Evolutionary conservation across 306 rosid species (phyloP).

Genomic region (Prosopis cineraria): DNA sequence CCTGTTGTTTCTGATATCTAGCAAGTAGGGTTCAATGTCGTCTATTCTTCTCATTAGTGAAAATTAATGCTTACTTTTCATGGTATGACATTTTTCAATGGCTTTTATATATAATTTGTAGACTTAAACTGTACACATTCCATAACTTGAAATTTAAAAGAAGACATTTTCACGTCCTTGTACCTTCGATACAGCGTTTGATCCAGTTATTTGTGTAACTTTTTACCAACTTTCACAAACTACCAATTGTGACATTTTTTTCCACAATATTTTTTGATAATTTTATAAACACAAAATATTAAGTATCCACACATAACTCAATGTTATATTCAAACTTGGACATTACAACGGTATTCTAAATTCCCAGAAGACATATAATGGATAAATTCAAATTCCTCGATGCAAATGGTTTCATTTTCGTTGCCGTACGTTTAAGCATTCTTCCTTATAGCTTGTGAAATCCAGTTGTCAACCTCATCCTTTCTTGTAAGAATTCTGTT

Average conservation of each 20-base stretch:
- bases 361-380: background rate
- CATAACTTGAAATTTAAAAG: background rate
- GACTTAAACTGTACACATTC: background rate
- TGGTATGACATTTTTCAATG: background rate
- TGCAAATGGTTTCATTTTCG: background rate
- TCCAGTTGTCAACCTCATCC: background rate
- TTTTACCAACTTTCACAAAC: background rate
- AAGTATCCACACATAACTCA: background rate
- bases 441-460: background rate
- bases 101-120: background rate
- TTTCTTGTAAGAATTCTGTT: background rate
- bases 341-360: background rate
- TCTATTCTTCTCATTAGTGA: constrained; percentile 17
- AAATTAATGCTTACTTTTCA: background rate
- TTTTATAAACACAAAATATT: background rate
- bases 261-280: background rate
- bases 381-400: background rate
- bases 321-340: background rate
- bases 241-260: no score
- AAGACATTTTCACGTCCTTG: no score
- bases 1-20: constrained; percentile 27
- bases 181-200: background rate
- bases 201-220: no score
- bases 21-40: background rate
- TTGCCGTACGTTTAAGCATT: background rate